Base-by-base conservation (phyloP, 1,284 basidiomycete species). In the Ceratobasidium sp. region DNA sequence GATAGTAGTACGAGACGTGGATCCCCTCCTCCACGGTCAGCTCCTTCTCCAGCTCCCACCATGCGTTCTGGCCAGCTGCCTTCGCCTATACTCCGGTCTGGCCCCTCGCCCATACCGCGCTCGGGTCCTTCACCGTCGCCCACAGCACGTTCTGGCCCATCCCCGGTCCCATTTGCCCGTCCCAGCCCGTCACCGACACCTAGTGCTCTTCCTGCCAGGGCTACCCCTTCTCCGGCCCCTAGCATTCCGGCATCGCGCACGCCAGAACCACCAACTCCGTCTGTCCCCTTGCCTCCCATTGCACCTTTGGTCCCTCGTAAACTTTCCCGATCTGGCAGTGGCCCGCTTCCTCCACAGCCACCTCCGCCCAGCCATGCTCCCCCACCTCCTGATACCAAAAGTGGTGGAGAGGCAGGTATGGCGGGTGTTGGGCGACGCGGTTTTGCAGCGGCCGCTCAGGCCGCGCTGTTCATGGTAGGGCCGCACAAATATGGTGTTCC, bases 381-480 rank as follows among this genome's bases (percentile, higher is more conserved):
- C 2, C 77, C 76, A 0, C 80, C 85, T 51, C 85, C 88, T 5
- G 88, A 94, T 79, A 94, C 92, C 16, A 89, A 90, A 78, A 87
- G 80, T 9, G 93, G 93, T 3, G 93, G 93, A 1, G 89, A 87
- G 76, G 93, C 93, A 6, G 94, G 94, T 0, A 95, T 95, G 93
- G 94, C 94, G 0, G 94, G 94, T 19, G 93, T 96, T 1, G 94
- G 94, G 4, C 84, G 94, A 75, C 84, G 94, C 76, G 94, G 92
- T 0, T 95, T 96, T 77, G 91, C 90, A 1, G 92, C 93, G 8
- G 93, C 88, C 8, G 90, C 92, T 46, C 85, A 88, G 51, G 89
- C 89, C 0, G 91, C 90, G 1, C 86, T 92, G 86, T 86, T 90
- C 77, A 48, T 31, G 19, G 1, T 22, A 1, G 51, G 41, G 1